A percentile compares a stretch with the other conserved stretches of the same genome.
These are phyloP conservation scores for Russula compacta DNA, from an alignment of 768 basidiomycete species.

Conservation along the genomic window DNA sequence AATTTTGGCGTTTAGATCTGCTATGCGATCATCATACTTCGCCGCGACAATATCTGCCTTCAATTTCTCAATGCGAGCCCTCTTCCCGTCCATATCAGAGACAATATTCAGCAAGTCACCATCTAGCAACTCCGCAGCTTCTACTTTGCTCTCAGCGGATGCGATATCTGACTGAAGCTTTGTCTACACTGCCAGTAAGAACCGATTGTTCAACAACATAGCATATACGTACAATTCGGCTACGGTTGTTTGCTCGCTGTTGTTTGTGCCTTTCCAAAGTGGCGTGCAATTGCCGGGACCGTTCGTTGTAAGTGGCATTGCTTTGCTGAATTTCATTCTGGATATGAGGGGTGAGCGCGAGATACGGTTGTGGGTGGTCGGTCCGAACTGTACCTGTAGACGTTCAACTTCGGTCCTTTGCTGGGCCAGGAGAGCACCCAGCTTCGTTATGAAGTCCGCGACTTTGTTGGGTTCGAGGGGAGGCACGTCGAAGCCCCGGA, in stretches of 20 bases:
- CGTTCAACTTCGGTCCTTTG: conserved; percentile 58
- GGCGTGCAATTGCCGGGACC: conserved; percentile 46
- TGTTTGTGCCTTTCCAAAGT: conserved; percentile 47
- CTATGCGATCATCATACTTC: conserved; percentile 56
- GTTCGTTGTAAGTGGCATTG: conserved; percentile 57
- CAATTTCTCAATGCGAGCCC: conserved; percentile 46
- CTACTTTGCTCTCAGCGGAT: conserved; percentile 45
- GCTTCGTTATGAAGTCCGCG: conserved; percentile 57
- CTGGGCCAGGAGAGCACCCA: conserved; percentile 53
- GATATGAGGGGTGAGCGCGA: background rate
- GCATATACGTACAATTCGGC: conserved; percentile 43
- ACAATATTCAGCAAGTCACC: conserved; percentile 44
- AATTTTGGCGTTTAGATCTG: conserved; percentile 43
- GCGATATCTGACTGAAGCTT: conserved; percentile 39
- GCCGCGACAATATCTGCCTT: conserved; percentile 48
- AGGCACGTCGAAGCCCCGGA: conserved; percentile 65
- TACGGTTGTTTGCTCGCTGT: conserved; percentile 41
- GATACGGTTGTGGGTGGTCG: background rate
- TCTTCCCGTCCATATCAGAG: conserved; percentile 65
- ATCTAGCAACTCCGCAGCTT: conserved; percentile 45
- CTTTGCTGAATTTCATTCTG: conserved; percentile 47
- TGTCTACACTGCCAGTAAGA: conserved; percentile 17
- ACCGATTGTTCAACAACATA: background rate
- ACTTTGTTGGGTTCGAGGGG: conserved; percentile 66
- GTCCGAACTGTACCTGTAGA: conserved; percentile 43